Evolutionary conservation across 805 yeast genomes (phyloP).

Genomic region (Lipomyces kockii): DNA sequence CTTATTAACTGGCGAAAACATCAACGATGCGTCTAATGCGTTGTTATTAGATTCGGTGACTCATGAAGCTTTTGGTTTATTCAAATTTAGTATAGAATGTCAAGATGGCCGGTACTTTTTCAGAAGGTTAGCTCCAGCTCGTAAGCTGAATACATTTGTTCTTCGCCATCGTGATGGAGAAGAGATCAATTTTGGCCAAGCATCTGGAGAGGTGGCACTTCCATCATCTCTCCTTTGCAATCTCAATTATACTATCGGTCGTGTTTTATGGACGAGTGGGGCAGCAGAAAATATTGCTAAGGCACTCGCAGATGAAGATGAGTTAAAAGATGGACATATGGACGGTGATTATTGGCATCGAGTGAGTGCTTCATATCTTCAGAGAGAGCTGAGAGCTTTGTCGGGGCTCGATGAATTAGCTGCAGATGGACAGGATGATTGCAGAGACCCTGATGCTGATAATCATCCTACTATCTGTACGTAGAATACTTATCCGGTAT

Average conservation of each 20-base stretch:
- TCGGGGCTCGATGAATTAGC: background rate
- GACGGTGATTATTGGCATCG: constrained; percentile 9
- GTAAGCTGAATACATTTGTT: constrained; percentile 3
- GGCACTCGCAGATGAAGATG: constrained; percentile 6
- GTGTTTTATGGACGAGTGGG: constrained; percentile 9
- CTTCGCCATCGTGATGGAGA: constrained; percentile 5
- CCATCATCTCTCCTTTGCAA: constrained; percentile 5
- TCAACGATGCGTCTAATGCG: constrained; percentile 3
- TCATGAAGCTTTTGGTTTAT: constrained; percentile 4
- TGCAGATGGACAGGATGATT: background rate
- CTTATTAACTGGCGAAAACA: constrained; percentile 6
- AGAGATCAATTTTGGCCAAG: constrained; percentile 6
- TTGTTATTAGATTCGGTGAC: constrained; percentile 7
- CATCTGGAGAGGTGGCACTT: constrained; percentile 6
- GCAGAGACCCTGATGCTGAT: too few relatives aligned
- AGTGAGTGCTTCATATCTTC: background rate
- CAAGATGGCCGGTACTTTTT: constrained; percentile 6
- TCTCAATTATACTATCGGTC: background rate
- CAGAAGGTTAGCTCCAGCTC: constrained; percentile 7
- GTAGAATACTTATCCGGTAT: too few relatives aligned
- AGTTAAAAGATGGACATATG: constrained; percentile 8
- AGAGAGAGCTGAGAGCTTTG: constrained; percentile 6
- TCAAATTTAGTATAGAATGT: constrained; percentile 7
- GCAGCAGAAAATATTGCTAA: constrained; percentile 6
- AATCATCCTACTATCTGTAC: too few relatives aligned